These are phyloP conservation scores for Scortechinia acanthostroma DNA, from an alignment of 2,329 filamentous ascomycete species.

Conservation along the genomic window DNA sequence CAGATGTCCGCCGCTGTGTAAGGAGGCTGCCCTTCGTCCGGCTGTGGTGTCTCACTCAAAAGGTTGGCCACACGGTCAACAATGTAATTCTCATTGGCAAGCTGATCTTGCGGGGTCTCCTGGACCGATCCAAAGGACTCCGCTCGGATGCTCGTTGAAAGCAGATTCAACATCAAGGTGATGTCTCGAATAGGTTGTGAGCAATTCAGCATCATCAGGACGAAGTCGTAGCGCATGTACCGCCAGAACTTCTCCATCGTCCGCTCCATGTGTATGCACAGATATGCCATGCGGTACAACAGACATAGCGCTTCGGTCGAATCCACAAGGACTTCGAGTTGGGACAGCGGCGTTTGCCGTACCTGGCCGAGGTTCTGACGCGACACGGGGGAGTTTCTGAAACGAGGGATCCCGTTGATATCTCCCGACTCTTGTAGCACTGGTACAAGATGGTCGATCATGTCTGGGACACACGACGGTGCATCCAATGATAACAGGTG, in stretches of 20 bases:
- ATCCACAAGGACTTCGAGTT: constrained; percentile 37
- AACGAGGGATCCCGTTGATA: constrained; percentile 43
- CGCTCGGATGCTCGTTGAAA: constrained; percentile 42
- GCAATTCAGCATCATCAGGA: constrained; percentile 49
- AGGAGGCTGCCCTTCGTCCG: constrained; percentile 28
- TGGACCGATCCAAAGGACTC: constrained; percentile 8
- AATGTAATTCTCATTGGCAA: constrained; percentile 31
- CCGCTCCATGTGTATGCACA: constrained; percentile 29
- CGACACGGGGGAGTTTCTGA: constrained; percentile 30
- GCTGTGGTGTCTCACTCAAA: constrained; percentile 40
- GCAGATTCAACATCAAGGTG: constrained; percentile 39
- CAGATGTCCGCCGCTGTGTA: constrained; percentile 16
- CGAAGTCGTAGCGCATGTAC: constrained; percentile 43
- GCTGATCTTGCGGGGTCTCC: constrained; percentile 24
- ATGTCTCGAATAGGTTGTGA: constrained; percentile 49
- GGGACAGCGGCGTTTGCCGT: constrained; percentile 26
- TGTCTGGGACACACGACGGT: constrained; percentile 18
- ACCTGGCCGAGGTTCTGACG: constrained; percentile 25
- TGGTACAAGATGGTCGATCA: constrained; percentile 24
- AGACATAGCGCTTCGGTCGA: constrained; percentile 43
- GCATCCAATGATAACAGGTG: constrained; percentile 27
- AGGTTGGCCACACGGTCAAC: constrained; percentile 49
- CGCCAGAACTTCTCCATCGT: constrained; percentile 42
- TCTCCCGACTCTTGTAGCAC: constrained; percentile 35
- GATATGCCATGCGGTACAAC: constrained; percentile 39